These are phyloP conservation scores for Aspergillus bombycis DNA, from an alignment of 2,329 filamentous ascomycete genomes.

Conservation along the genomic window DNA sequence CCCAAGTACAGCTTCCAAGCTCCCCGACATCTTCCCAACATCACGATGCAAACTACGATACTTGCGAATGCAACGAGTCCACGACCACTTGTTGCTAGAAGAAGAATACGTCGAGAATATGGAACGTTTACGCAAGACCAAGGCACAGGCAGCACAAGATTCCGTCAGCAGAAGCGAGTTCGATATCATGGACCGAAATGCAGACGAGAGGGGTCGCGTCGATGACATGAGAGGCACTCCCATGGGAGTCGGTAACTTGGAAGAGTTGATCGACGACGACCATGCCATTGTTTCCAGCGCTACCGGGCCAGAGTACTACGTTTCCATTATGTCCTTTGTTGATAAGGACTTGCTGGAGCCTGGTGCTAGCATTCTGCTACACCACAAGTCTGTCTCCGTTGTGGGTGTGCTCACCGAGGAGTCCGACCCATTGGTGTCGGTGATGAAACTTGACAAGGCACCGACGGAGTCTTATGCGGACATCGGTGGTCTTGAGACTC, in stretches of 20 bases:
- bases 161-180: conserved; percentile 62
- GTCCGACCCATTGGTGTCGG: conserved; percentile 89
- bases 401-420: conserved; percentile 97
- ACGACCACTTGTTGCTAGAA: conserved; percentile 94
- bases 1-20: conserved; percentile 91
- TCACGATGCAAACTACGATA: conserved; percentile 97
- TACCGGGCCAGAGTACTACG: conserved; percentile 97
- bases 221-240: conserved; percentile 98
- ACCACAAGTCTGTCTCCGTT: conserved; percentile 97
- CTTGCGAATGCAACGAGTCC: conserved; percentile 96
- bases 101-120: conserved; percentile 99
- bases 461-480: conserved; percentile 98
- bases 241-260: conserved; percentile 96
- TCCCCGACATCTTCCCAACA: conserved; percentile 90
- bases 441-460: conserved; percentile 99
- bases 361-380: conserved; percentile 89
- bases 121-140: conserved; percentile 90
- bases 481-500: conserved; percentile 91
- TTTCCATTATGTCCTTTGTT: conserved; percentile 99
- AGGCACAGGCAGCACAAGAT: conserved; percentile 67
- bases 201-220: conserved; percentile 90
- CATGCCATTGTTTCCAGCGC: conserved; percentile 98
- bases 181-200: conserved; percentile 83
- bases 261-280: conserved; percentile 99
- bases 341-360: conserved; percentile 98